phyloP scores from a whole-genome alignment of 768 basidiomycete genomes.

The Coprinopsis strossmayeri region DNA sequence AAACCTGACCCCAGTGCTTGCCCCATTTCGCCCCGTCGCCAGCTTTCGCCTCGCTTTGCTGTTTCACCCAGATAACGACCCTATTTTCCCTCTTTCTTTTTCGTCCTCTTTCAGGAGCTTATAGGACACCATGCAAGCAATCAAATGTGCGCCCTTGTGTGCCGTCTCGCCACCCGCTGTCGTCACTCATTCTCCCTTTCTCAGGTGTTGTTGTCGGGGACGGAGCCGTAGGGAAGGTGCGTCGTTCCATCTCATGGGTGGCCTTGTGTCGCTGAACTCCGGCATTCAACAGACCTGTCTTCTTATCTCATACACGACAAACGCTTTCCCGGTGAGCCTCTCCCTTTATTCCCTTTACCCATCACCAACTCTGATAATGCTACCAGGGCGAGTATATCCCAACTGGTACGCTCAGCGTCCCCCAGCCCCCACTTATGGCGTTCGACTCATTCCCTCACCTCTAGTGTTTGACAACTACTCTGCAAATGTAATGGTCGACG shows the following conservation, averaged over 20 bases:
- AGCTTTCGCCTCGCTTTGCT: constrained; percentile 6
- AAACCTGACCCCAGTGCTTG: constrained; percentile 17
- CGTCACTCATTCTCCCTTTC: constrained; percentile 26
- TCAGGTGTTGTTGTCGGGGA: constrained; percentile 97
- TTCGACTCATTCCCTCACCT: neutral
- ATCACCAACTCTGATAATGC: constrained; percentile 5
- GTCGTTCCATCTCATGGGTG: constrained; percentile 17
- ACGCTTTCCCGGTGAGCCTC: constrained; percentile 82
- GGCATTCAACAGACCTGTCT: constrained; percentile 77
- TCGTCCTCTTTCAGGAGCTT: neutral
- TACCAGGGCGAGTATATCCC: constrained; percentile 92
- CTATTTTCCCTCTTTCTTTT: constrained; percentile 11
- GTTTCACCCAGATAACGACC: constrained; percentile 18
- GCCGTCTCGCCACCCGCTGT: constrained; percentile 5
- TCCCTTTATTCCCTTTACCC: constrained; percentile 6
- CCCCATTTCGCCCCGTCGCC: constrained; percentile 11
- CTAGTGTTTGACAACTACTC: constrained; percentile 99
- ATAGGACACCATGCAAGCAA: constrained; percentile 70
- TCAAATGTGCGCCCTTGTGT: constrained; percentile 64
- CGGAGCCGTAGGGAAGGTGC: constrained; percentile 96
- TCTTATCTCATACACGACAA: constrained; percentile 98
- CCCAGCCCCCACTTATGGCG: neutral
- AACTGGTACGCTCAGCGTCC: constrained; percentile 51
- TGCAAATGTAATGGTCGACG: constrained; percentile 98
- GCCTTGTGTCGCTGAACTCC: neutral